phyloP scores from a whole-genome alignment of 2,329 filamentous ascomycete species.

The Neocatenulostroma microsporum region DNA sequence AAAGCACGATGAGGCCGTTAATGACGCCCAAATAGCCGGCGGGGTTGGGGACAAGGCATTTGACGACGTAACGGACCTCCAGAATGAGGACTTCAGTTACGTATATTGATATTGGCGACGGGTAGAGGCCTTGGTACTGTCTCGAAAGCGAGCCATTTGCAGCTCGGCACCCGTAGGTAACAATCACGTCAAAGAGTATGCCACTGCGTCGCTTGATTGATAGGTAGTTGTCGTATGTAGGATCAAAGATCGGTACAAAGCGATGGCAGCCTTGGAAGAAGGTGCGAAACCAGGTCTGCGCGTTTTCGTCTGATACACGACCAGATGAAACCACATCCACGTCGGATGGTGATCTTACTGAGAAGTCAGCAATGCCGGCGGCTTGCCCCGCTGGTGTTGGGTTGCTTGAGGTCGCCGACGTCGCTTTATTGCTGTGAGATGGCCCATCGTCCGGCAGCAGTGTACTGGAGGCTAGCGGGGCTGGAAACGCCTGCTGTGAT shows the following conservation, averaged over 20 bases:
- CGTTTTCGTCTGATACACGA: constrained; percentile 4
- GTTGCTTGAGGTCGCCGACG: too few species aligned
- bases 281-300: constrained; percentile 6
- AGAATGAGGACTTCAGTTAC: constrained; percentile 59
- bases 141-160: constrained; percentile 36
- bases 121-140: constrained; percentile 29
- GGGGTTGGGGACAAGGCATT: constrained; percentile 44
- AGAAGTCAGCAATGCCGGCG: constrained; percentile 4
- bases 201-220: constrained; percentile 42
- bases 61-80: constrained; percentile 52
- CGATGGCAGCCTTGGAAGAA: constrained; percentile 32
- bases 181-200: constrained; percentile 46
- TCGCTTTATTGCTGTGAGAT: too few species aligned
- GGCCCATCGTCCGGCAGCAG: too few species aligned
- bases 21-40: constrained; percentile 24
- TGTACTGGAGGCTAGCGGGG: too few species aligned
- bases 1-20: constrained; percentile 25
- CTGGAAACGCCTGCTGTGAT: too few species aligned
- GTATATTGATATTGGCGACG: constrained; percentile 46
- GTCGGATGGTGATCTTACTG: constrained; percentile 2
- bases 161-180: constrained; percentile 46
- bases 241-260: constrained; percentile 45
- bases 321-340: constrained; percentile 5
- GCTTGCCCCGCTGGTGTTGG: too few species aligned
- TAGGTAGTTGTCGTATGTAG: constrained; percentile 38